A percentile compares a stretch with the other conserved stretches of the same genome.
These are phyloP conservation scores for Citrus trifoliata DNA, from an alignment of 345 rosid genomes.

Conservation along the genomic window DNA sequence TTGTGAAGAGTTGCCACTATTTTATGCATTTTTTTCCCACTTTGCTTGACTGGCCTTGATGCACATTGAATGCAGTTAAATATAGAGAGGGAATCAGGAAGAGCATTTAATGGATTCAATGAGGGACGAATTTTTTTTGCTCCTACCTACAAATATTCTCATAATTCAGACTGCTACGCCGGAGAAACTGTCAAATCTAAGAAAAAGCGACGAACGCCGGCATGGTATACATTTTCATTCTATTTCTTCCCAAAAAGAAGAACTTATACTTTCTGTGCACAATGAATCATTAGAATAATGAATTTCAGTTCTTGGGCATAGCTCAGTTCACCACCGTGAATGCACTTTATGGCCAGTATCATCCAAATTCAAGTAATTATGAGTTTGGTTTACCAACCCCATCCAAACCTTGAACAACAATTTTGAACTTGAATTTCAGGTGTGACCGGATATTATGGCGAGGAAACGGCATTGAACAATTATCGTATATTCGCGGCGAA, in stretches of 20 bases:
- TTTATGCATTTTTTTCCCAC: not conserved
- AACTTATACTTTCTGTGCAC: too few species aligned
- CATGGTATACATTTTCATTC: slow-evolving; percentile 49
- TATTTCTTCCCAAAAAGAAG: too few species aligned
- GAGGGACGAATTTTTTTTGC: slow-evolving; percentile 83
- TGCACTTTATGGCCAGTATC: too few species aligned
- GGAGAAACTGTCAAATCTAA: slow-evolving; percentile 85
- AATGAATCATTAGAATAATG: not conserved
- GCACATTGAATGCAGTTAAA: slow-evolving; percentile 49
- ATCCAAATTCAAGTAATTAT: too few species aligned
- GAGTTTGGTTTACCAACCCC: too few species aligned
- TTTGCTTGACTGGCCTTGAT: not conserved
- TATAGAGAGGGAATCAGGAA: slow-evolving; percentile 83
- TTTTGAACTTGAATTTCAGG: slow-evolving; percentile 41
- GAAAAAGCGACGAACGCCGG: slow-evolving; percentile 97
- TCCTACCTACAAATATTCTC: slow-evolving; percentile 87
- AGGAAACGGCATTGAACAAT: slow-evolving; percentile 76
- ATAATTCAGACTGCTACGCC: slow-evolving; percentile 83
- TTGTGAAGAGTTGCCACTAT: not conserved
- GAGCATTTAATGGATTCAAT: slow-evolving; percentile 68
- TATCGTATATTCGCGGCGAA: slow-evolving; percentile 72
- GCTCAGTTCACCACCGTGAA: too few species aligned
- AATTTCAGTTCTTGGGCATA: too few species aligned
- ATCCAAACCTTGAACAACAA: not conserved
- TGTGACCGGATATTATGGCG: slow-evolving; percentile 91